A percentile compares a stretch with the other conserved stretches of the same genome.
phyloP scores from a whole-genome alignment of 805 yeast genomes.

The Dipodascopsis uninucleata region DNA sequence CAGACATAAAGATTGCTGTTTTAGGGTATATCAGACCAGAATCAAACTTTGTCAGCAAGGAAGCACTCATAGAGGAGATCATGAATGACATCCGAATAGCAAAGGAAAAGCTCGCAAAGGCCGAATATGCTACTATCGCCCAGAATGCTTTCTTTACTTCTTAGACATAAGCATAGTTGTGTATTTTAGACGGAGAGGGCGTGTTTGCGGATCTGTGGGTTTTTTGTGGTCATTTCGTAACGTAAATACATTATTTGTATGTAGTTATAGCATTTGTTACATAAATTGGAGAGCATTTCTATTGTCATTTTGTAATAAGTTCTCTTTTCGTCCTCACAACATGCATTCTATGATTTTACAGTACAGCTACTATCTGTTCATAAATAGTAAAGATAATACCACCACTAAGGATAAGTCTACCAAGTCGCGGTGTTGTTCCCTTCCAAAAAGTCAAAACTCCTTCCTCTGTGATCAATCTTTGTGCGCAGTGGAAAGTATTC shows the following conservation, averaged over 20 bases:
- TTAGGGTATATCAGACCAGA: conserved; percentile 93
- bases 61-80: conserved; percentile 82
- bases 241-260: not conserved
- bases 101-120: conserved; percentile 43
- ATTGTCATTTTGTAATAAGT: too few relatives aligned
- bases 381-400: conserved; percentile 96
- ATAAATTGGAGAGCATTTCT: too few relatives aligned
- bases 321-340: too few relatives aligned
- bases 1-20: conserved; percentile 60
- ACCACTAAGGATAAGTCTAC: conserved; percentile 87
- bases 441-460: conserved; percentile 93
- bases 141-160: conserved; percentile 27
- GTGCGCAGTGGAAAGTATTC: conserved; percentile 79
- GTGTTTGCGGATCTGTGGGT: too few relatives aligned
- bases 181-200: not conserved
- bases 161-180: conserved; percentile 1
- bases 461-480: conserved; percentile 73
- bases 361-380: conserved; percentile 67
- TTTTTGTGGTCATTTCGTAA: too few relatives aligned
- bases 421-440: conserved; percentile 96
- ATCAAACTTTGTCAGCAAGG: conserved; percentile 71
- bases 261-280: too few relatives aligned
- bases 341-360: conserved; percentile 4
- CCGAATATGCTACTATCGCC: conserved; percentile 41
- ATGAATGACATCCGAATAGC: conserved; percentile 75